Base-by-base conservation (phyloP, 2,329 filamentous ascomycete genomes). In the Hypoxylon sp. region DNA sequence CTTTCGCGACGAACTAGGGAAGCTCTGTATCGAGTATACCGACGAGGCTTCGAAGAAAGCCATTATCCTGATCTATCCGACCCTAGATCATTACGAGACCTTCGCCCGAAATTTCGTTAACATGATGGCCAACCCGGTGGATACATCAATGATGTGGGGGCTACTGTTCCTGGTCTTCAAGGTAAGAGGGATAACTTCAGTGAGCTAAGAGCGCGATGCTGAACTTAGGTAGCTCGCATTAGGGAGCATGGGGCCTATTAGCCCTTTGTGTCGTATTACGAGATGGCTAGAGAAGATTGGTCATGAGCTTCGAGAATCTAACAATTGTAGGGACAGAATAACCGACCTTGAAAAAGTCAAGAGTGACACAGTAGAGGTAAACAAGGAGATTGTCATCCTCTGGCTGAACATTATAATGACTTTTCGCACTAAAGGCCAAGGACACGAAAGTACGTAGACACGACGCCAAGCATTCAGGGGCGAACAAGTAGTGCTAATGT, bases 71-170 rank as follows among this genome's bases (percentile, higher is more conserved):
- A 39, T 62, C 31, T 24, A 46, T 46, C 59, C 59, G n/a, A 48
- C 44, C 10, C 44, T 62, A 19, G 51, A 62, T 13, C 51, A 62
- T 19, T 62, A 62, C 31, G 59, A 62, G 31, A 44, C n/a, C 3
- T 62, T 62, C 10, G 59, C 59, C n/a, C 39, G 22, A 17, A 48
- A 31, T 9, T 62, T 62, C n/a, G 51, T 62, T 10, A 13, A 55
- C 17, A 54, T 62, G 50, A 62, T 62, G 59, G 10, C 4, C 19
- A 54, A 50, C 10, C 42, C 42, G 13, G 29, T 62, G 3, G 59
- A 62, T 17, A 48, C 31, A 29, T 62, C 59, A 4, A 55, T 62
- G 59, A 62, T 62, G 59, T 62, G 59, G 59, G 59, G 59, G 2
- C 22, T 62, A 8, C 31, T 62, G 24, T 55, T 22, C n/a, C 51